These are phyloP conservation scores for Haplosporangium gracile DNA, from an alignment of 192 early-diverging fungal genomes.

Conservation along the genomic window DNA sequence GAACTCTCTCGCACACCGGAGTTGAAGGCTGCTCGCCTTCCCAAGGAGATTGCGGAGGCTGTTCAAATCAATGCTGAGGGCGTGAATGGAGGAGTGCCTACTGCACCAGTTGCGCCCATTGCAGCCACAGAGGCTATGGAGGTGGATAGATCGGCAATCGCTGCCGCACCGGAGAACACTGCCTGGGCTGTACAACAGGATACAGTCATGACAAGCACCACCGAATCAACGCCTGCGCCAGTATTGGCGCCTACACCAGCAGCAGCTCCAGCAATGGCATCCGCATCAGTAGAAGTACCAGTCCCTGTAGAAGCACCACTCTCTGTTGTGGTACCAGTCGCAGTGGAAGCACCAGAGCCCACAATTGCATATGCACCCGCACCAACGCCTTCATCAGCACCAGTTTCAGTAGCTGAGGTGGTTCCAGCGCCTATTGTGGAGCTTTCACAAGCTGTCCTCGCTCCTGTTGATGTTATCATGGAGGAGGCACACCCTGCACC, in stretches of 20 bases:
- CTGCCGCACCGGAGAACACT: background rate
- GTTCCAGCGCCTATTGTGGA: background rate
- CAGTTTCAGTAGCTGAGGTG: background rate
- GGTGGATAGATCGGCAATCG: background rate
- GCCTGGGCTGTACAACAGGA: background rate
- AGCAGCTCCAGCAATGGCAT: background rate
- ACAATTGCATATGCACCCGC: background rate
- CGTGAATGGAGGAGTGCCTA: background rate
- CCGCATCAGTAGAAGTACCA: background rate
- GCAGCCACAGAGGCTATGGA: conserved; percentile 14
- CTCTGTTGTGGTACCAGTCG: background rate
- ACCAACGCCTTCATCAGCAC: background rate
- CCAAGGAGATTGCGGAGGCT: conserved; percentile 4
- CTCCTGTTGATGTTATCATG: background rate
- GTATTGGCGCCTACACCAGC: background rate
- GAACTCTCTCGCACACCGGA: conserved; percentile 30
- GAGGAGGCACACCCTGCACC: background rate
- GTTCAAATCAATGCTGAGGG: background rate
- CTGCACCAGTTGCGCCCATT: background rate
- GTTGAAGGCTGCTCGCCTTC: conserved; percentile 32
- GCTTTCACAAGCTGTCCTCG: background rate
- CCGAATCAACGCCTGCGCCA: background rate
- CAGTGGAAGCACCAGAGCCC: background rate
- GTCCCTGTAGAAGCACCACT: background rate
- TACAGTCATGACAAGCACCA: background rate